Evolutionary conservation across 1,284 basidiomycete species (phyloP).

Genomic region (Abortiporus biennis): DNA sequence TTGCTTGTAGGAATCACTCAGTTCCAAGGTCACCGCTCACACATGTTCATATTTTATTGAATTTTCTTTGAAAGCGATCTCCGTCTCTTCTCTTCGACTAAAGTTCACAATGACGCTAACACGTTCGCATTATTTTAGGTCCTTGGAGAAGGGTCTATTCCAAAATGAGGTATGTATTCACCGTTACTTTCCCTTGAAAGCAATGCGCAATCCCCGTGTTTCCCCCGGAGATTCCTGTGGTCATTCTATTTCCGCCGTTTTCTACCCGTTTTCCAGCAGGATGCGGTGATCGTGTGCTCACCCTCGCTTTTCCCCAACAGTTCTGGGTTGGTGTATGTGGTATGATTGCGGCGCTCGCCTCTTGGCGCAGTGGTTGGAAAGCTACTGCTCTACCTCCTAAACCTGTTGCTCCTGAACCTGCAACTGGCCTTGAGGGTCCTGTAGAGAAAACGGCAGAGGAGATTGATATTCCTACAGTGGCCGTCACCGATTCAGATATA

Average conservation of each 20-base stretch:
- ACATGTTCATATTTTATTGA: too few species aligned
- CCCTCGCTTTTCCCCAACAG: constrained; percentile 28
- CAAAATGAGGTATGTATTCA: constrained; percentile 5
- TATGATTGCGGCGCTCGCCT: constrained; percentile 54
- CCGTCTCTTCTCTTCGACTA: neutral
- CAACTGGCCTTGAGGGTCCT: too few species aligned
- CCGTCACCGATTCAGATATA: neutral
- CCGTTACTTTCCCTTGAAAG: neutral
- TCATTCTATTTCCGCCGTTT: neutral
- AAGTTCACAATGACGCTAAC: too few species aligned
- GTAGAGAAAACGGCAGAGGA: constrained; percentile 1
- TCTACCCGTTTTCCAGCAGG: neutral
- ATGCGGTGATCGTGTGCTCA: too few species aligned
- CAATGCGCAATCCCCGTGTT: too few species aligned
- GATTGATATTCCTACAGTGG: neutral
- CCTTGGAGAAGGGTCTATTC: constrained; percentile 6
- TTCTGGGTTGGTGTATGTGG: constrained; percentile 58
- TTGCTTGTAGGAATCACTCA: too few species aligned
- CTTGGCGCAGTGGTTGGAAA: constrained; percentile 71
- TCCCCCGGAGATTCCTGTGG: too few species aligned
- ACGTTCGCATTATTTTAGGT: constrained; percentile 3
- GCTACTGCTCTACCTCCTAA: constrained; percentile 53
- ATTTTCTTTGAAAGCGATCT: neutral
- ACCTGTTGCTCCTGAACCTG: constrained; percentile 12
- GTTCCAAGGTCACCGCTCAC: too few species aligned